Conservation (phyloP, 352 stramenopile species). For the Aphanomyces astaci region DNA sequence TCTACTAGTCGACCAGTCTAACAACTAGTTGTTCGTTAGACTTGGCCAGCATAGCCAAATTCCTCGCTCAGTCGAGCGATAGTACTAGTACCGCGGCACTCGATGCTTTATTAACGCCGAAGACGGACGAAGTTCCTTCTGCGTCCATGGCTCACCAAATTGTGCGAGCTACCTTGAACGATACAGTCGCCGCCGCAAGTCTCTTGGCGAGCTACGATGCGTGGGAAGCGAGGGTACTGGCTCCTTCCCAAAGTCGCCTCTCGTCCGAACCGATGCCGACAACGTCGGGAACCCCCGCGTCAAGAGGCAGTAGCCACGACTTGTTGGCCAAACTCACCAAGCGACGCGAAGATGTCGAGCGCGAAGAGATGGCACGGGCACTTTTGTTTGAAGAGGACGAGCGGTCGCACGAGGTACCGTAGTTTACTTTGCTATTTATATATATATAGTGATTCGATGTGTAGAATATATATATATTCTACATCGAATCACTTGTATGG, state of each 20-base stretch:
- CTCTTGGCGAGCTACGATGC: neutral
- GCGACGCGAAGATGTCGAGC: constrained; percentile 8
- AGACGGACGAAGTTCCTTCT: too few relatives aligned
- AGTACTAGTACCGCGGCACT: too few relatives aligned
- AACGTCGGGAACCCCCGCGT: neutral
- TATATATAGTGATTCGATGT: too few relatives aligned
- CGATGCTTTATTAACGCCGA: too few relatives aligned
- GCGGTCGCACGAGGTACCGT: neutral
- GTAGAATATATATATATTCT: too few relatives aligned
- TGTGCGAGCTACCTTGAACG: neutral
- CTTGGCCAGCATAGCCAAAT: neutral
- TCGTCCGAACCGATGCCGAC: neutral
- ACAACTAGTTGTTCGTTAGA: too few relatives aligned
- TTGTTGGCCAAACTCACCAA: constrained; percentile 2
- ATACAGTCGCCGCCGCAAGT: neutral
- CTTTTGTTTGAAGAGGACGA: constrained; percentile 21
- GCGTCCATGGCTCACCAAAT: neutral
- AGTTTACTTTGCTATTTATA: too few relatives aligned
- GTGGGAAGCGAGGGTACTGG: neutral
- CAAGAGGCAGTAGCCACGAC: neutral
- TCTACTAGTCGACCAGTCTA: too few relatives aligned
- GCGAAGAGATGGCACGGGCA: constrained; percentile 4
- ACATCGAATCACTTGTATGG: too few relatives aligned
- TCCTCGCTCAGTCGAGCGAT: too few relatives aligned
- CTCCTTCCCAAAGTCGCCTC: too few relatives aligned